Base-by-base conservation (phyloP, 352 stramenopile species). In the Globisporangium mamillatum region DNA sequence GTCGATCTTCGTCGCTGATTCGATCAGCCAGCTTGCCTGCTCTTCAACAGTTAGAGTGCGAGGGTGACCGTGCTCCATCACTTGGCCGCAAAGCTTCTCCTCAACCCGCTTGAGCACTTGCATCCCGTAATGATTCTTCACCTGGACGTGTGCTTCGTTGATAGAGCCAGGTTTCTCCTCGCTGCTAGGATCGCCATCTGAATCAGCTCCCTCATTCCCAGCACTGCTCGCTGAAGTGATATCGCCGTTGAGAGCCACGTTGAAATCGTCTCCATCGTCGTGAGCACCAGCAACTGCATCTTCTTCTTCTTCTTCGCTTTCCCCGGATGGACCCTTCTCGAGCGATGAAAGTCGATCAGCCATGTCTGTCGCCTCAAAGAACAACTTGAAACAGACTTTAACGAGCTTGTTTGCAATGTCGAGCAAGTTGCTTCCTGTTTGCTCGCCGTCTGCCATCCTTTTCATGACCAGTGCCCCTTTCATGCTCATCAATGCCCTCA, bases 21-120 rank as follows among this genome's bases (percentile, higher is more conserved):
- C 74, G 53, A 96, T 93, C 4, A 96, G 72, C 84, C 82, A 96
- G 18, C 78, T 77, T n/a, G 86, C 80, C 67, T 96, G 88, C 58
- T 94, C 76, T 24, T 89, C 78, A 8, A 93, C 78, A 8, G 79
- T 89, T 46, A 95, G 50, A 41, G 81, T 61, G 3, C 74, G 70
- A 6, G 63, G 32, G n/a, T 77, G 69, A 1, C 65, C 74, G 41
- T 63, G 22, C 22, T 90, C 78, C 3, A 73, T 63, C n/a, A 84
- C 75, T 1, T 77, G 65, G 7, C 88, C 88, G 16, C 71, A 78
- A 38, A 95, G 67, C 56, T 95, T 95, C 29, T 92, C 78, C 59
- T 93, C 84, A 36, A 95, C 86, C 0, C 84, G 84, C 25, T 79
- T 76, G 9, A 94, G 67, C 5, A 94, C 86, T 66, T 92, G 83